phyloP scores from a whole-genome alignment of 352 stramenopile species.

The Phytopythium montanum region DNA sequence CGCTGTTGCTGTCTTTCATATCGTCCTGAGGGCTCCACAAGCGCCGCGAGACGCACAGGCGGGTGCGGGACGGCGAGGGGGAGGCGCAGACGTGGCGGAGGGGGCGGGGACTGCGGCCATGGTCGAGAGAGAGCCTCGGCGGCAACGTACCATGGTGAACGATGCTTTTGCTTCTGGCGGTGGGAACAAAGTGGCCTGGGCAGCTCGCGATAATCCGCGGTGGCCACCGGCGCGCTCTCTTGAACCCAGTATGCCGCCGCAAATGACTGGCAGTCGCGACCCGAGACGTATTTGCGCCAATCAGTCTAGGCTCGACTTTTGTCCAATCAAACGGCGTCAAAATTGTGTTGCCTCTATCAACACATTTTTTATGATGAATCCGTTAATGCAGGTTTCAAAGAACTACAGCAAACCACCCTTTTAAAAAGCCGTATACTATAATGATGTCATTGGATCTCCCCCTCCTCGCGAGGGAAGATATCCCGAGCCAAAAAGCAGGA shows the following conservation, averaged over 20 bases:
- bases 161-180: slow-evolving; percentile 83
- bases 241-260: slow-evolving; percentile 51
- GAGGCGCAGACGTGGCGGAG: slow-evolving; percentile 1
- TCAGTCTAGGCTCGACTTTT: slow-evolving; percentile 9
- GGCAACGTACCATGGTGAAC: slow-evolving; percentile 72
- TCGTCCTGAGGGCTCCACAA: too few relatives aligned
- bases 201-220: slow-evolving; percentile 12
- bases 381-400: neutral
- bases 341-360: neutral
- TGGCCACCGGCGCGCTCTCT: slow-evolving; percentile 39
- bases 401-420: neutral
- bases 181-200: slow-evolving; percentile 70
- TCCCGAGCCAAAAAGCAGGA: slow-evolving; percentile 4
- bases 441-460: slow-evolving; percentile 12
- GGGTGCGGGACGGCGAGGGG: neutral
- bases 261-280: slow-evolving; percentile 84
- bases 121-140: neutral
- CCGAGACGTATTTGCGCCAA: slow-evolving; percentile 32
- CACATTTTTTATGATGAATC: neutral
- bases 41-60: too few relatives aligned
- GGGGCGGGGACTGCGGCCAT: slow-evolving; percentile 2
- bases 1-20: too few relatives aligned
- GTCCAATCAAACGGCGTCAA: slow-evolving; percentile 18
- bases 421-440: neutral
- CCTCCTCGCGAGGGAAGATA: neutral